phyloP scores from a whole-genome alignment of 495 filamentous ascomycete genomes.

The Physcia stellaris region DNA sequence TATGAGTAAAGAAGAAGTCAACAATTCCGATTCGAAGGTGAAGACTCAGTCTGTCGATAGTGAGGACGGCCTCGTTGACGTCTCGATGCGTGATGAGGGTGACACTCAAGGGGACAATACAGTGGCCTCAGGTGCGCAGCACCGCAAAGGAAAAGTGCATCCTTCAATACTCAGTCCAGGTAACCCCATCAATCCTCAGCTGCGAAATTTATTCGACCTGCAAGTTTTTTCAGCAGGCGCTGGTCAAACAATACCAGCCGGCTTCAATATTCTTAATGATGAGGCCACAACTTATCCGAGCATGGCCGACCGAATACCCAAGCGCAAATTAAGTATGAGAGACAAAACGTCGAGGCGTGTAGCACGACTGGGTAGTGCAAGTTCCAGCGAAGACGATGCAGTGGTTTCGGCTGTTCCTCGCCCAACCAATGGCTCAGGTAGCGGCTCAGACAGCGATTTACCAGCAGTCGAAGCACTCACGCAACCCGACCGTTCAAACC shows the following conservation, averaged over 20 bases:
- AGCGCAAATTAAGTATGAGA: too few species aligned
- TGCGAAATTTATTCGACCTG: slow-evolving; percentile 61
- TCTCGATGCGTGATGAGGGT: slow-evolving; percentile 61
- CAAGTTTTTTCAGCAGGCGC: slow-evolving; percentile 39
- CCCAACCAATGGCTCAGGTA: slow-evolving; percentile 11
- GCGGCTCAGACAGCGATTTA: slow-evolving; percentile 18
- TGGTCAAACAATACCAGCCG: slow-evolving; percentile 47
- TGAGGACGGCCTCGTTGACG: slow-evolving; percentile 82
- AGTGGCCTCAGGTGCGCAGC: too few species aligned
- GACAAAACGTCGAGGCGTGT: too few species aligned
- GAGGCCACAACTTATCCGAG: slow-evolving; percentile 44
- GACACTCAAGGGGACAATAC: too few species aligned
- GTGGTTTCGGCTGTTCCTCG: slow-evolving; percentile 7
- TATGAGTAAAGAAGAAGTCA: slow-evolving; percentile 58
- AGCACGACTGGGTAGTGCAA: slow-evolving; percentile 5
- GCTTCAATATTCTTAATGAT: slow-evolving; percentile 40
- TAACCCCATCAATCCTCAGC: slow-evolving; percentile 32
- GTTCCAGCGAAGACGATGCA: slow-evolving; percentile 23
- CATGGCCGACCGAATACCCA: too few species aligned
- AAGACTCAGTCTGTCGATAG: slow-evolving; percentile 67
- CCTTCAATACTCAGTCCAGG: slow-evolving; percentile 33
- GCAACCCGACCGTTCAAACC: slow-evolving; percentile 6
- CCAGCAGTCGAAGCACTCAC: slow-evolving; percentile 10
- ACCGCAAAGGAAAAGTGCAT: slow-evolving; percentile 23
- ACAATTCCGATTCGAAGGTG: slow-evolving; percentile 54